Percentiles rank a stretch among this genome's conserved stretches.
phyloP scores from a whole-genome alignment of 192 early-diverging fungal genomes.

The Coemansia sp. region DNA sequence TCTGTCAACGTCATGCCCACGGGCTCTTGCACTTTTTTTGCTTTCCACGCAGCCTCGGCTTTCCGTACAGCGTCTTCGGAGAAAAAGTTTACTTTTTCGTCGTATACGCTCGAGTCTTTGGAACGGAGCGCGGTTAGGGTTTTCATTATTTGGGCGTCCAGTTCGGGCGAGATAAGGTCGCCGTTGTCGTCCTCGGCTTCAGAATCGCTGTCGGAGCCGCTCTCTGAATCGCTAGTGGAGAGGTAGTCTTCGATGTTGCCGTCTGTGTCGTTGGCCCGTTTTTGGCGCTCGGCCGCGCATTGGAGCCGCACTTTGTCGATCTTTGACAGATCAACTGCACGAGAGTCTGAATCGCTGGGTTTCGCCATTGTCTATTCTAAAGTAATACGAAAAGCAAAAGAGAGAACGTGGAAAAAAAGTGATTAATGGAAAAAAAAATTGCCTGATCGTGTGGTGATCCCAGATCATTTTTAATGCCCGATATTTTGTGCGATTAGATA shows the following conservation, averaged over 20 bases:
- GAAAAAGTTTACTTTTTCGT: slow-evolving; percentile 76
- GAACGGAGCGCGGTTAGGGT: slow-evolving; percentile 79
- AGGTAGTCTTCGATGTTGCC: slow-evolving; percentile 43
- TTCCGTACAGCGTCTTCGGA: slow-evolving; percentile 47
- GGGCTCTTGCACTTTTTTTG: slow-evolving; percentile 17
- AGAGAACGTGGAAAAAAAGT: too few relatives aligned
- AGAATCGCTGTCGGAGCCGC: slow-evolving; percentile 34
- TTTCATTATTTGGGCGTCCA: slow-evolving; percentile 92
- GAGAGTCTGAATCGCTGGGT: neutral
- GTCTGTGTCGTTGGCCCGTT: slow-evolving; percentile 40
- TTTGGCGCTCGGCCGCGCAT: slow-evolving; percentile 45
- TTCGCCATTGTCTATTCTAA: neutral
- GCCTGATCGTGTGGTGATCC: too few relatives aligned
- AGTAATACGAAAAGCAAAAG: too few relatives aligned
- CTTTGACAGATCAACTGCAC: slow-evolving; percentile 18
- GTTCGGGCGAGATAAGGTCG: slow-evolving; percentile 80
- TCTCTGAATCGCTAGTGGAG: slow-evolving; percentile 11
- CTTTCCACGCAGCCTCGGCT: slow-evolving; percentile 38
- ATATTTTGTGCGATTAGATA: too few relatives aligned
- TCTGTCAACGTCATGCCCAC: slow-evolving; percentile 73
- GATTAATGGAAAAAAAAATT: too few relatives aligned
- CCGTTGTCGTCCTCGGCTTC: slow-evolving; percentile 78
- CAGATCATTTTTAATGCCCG: too few relatives aligned
- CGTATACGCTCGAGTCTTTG: slow-evolving; percentile 82
- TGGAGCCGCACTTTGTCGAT: slow-evolving; percentile 44